Conservation (phyloP, 495 filamentous ascomycete species). For the Clavariopsis aquatica region DNA sequence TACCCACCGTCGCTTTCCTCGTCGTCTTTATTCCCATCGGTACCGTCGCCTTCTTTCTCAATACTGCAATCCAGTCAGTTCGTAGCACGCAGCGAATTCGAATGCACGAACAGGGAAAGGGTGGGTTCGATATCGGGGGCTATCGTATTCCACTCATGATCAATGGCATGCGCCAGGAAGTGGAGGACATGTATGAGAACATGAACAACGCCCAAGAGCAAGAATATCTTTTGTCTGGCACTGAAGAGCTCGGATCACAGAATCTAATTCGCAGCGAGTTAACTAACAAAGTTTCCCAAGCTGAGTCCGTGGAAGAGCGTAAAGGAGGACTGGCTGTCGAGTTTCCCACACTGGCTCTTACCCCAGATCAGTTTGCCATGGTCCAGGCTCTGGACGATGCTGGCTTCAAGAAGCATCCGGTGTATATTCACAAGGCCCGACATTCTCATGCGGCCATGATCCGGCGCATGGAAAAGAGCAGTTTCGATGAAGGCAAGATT, state of each 20-base stretch:
- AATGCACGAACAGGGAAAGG: constrained; percentile 71
- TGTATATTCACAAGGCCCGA: constrained; percentile 76
- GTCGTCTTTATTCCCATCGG: constrained; percentile 68
- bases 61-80: constrained; percentile 71
- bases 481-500: constrained; percentile 72
- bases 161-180: constrained; percentile 66
- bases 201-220: constrained; percentile 63
- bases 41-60: constrained; percentile 68
- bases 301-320: constrained; percentile 10
- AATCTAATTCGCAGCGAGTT: background rate
- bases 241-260: constrained; percentile 37
- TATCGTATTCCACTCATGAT: constrained; percentile 79
- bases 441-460: constrained; percentile 93
- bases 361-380: constrained; percentile 78
- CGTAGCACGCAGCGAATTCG: constrained; percentile 71
- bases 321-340: constrained; percentile 32
- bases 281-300: constrained; percentile 3
- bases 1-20: constrained; percentile 65
- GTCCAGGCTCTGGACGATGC: constrained; percentile 73
- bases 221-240: constrained; percentile 59
- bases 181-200: constrained; percentile 74
- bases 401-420: constrained; percentile 77
- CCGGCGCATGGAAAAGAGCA: constrained; percentile 62
- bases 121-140: constrained; percentile 60
- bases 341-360: constrained; percentile 73